phyloP scores from a whole-genome alignment of 2,329 filamentous ascomycete species.

The Claviceps citrina region DNA sequence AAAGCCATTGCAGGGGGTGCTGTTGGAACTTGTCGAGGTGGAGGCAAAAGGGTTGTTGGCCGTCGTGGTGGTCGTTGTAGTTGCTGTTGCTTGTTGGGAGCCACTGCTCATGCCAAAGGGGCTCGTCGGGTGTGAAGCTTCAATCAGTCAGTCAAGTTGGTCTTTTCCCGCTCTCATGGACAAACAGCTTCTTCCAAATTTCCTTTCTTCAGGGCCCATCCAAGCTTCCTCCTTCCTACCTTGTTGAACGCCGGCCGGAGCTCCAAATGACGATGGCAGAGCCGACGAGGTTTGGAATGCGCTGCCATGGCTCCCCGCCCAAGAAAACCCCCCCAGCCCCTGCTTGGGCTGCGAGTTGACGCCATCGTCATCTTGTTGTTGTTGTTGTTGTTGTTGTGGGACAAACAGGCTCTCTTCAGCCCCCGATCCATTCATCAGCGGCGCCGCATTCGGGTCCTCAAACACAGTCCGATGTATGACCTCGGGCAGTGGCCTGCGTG shows the following conservation, averaged over 20 bases:
- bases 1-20: neutral
- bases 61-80: too few species aligned
- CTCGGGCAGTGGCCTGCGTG: slow-evolving; percentile 32
- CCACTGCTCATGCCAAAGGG: slow-evolving; percentile 4
- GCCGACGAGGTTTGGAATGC: neutral
- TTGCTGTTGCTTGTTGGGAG: too few species aligned
- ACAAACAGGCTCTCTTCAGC: slow-evolving; percentile 18
- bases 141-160: neutral
- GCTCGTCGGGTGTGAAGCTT: slow-evolving; percentile 4
- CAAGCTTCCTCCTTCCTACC: slow-evolving; percentile 3
- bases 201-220: neutral
- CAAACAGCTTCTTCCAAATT: neutral
- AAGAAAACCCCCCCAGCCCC: neutral
- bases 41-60: slow-evolving; percentile 5
- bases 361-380: too few species aligned
- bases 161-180: neutral
- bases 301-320: neutral
- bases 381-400: too few species aligned
- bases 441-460: slow-evolving; percentile 13
- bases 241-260: neutral
- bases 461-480: slow-evolving; percentile 42
- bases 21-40: neutral
- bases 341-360: neutral
- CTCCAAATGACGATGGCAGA: neutral
- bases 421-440: slow-evolving; percentile 6